Conservation (phyloP, 495 filamentous ascomycete species). For the Lophium mytilinum region DNA sequence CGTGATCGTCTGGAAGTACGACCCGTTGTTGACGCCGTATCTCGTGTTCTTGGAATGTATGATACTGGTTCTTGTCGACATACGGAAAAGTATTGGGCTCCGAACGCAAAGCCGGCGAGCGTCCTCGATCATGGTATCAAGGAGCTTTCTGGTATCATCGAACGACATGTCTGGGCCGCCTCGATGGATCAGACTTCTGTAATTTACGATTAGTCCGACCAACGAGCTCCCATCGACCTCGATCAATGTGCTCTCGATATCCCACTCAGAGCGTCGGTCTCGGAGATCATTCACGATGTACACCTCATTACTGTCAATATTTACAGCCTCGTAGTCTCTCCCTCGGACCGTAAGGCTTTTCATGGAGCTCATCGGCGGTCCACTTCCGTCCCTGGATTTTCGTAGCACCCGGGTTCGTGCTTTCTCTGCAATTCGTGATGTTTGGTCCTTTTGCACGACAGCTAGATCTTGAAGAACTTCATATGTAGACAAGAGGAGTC, state of each 20-base stretch:
- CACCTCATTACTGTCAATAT: conserved; percentile 28
- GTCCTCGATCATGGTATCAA: conserved; percentile 36
- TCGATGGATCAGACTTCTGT: conserved; percentile 19
- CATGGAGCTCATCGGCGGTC: background rate
- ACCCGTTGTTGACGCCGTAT: conserved; percentile 32
- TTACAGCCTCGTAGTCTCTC: conserved; percentile 17
- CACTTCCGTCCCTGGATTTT: background rate
- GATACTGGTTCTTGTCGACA: conserved; percentile 32
- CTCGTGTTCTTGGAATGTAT: conserved; percentile 33
- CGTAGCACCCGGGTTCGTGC: background rate
- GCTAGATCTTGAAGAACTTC: conserved; percentile 26
- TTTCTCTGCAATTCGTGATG: conserved; percentile 8
- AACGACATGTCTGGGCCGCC: conserved; percentile 28
- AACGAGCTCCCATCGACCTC: conserved; percentile 32
- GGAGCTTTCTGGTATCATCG: conserved; percentile 27
- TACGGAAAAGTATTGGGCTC: conserved; percentile 33
- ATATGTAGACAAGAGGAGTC: conserved; percentile 27
- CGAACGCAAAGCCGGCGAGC: conserved; percentile 31
- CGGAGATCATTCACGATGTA: conserved; percentile 30
- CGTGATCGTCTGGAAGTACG: conserved; percentile 31
- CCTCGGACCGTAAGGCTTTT: background rate
- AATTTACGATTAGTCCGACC: conserved; percentile 27
- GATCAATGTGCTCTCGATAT: conserved; percentile 28
- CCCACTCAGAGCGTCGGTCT: conserved; percentile 14
- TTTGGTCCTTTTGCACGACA: conserved; percentile 26